Base-by-base conservation (phyloP, 2,329 filamentous ascomycete genomes). In the Proliferodiscus dingleyae region DNA sequence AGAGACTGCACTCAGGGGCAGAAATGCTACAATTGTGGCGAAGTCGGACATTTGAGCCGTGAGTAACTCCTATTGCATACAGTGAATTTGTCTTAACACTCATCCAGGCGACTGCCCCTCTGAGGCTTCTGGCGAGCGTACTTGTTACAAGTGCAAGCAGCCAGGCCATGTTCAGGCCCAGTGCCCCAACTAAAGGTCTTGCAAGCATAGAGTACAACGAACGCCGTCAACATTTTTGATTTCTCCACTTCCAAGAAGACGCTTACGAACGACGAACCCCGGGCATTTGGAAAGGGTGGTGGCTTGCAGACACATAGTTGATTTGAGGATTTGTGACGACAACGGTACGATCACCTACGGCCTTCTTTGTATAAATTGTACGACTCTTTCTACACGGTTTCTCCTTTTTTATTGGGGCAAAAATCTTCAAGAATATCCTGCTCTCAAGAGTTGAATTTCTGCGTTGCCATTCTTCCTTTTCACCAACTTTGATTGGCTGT, bases 11-110 rank as follows among this genome's bases (percentile, higher is more conserved):
- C 91, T 62, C 94, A 97, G 70, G 93, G 93, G 64, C 91, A 94
- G 78, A 97, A 97, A 79, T 98, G 93, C 85, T 98, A 97, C 83
- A 96, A 96, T 82, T 97, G 93, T 60, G 80, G 80, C 57, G 89
- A 96, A 75, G 86, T 91, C 60, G 91, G 93, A 53, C 91, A 97
- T 72, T 49, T 49, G 46, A 42, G 39, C 49, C 39, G 45, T 45
- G 37, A 37, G 37, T 21, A 6, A 23, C 16, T 30, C 15, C 11
- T 4, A 13, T 9, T 39, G 10, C 15, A 22, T 15, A 9, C n/a
- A n/a, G n/a, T n/a, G n/a, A 26, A 18, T 37, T 1, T 5, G n/a
- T 24, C 16, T 41, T 49, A 41, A 49, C 38, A 38, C 10, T 50
- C 48, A 54, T 18, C 51, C 61, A 57, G 87, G 91, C 57, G 93